Conservation (phyloP, 768 basidiomycete species). For the Mrakia gelida region DNA sequence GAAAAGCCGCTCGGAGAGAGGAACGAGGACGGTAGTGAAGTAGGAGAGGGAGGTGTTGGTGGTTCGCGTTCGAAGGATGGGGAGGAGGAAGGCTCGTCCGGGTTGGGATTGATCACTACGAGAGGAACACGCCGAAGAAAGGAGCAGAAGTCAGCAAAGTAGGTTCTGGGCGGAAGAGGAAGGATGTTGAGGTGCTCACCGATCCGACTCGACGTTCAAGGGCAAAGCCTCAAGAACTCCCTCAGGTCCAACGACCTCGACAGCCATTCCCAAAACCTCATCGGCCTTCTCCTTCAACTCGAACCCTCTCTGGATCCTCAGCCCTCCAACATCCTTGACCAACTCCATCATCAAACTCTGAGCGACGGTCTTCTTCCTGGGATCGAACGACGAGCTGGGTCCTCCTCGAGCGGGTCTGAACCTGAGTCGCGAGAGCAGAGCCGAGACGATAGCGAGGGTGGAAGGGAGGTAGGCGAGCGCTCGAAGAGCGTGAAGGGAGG, state of each 20-base stretch:
- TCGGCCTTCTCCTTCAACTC: slow-evolving; percentile 89
- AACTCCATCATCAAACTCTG: slow-evolving; percentile 66
- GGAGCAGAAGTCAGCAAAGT: not conserved
- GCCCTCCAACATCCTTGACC: slow-evolving; percentile 64
- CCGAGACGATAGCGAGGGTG: slow-evolving; percentile 60
- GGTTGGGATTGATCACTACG: slow-evolving; percentile 55
- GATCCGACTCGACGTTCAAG: slow-evolving; percentile 74
- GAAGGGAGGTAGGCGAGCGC: slow-evolving; percentile 67
- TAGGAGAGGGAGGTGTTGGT: slow-evolving; percentile 74
- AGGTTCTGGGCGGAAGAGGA: not conserved
- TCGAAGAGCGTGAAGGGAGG: slow-evolving; percentile 39
- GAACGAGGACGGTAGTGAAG: slow-evolving; percentile 86
- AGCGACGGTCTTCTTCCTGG: slow-evolving; percentile 49
- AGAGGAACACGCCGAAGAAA: not conserved
- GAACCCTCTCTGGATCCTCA: slow-evolving; percentile 74
- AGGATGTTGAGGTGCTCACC: slow-evolving; percentile 51
- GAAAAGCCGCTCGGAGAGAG: slow-evolving; percentile 89
- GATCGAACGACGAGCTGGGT: slow-evolving; percentile 14
- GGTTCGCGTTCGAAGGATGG: slow-evolving; percentile 67
- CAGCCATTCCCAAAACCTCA: slow-evolving; percentile 67
- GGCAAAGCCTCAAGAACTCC: slow-evolving; percentile 70
- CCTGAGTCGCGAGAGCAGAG: slow-evolving; percentile 62
- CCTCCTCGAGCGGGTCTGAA: slow-evolving; percentile 45
- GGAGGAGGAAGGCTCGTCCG: slow-evolving; percentile 86
- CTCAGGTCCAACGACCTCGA: slow-evolving; percentile 80